Base-by-base conservation (phyloP, 352 stramenopile species). In the Globisporangium paddicum region DNA sequence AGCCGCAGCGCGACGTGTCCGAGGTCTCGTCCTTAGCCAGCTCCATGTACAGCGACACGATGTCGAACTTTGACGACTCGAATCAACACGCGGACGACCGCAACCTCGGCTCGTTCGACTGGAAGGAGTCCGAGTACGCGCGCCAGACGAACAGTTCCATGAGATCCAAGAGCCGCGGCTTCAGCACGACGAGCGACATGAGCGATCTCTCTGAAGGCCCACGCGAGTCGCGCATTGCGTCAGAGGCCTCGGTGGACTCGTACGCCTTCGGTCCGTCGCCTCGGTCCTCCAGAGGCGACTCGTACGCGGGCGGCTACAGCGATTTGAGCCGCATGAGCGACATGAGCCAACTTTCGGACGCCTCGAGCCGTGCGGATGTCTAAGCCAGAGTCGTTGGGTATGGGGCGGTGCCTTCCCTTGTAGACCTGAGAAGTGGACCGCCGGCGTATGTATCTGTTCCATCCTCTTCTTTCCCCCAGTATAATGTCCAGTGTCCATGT, bases 241-340 rank as follows among this genome's bases (percentile, higher is more conserved):
- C 79, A 21, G 79, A 89, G 48, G 69, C 77, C 34, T 92, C 82
- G 0, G 75, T 87, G 35, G 82, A 90, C 57, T 90, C 82, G 64
- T 92, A 90, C 58, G 71, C 69, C 21, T 88, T 88, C 64, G 37
- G 82, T 75, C 67, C 79, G 71, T 53, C 69, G 26, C 87, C 82
- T 13, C 70, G 70, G 21, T 60, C 56, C 8, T 86, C 73, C n/a
- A 50, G 62, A 5, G 68, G 62, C 9, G 81, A 90, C 61, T 91
- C 82, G 57, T 91, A 91, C 70, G 69, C 68, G 53, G 89, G 79
- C 13, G 75, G 69, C 11, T 86, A 86, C 75, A 88, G 72, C 47
- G 56, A 66, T 19, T 60, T 52, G 38, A 68, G 49, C n/a, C 72
- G 79, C 19, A 87, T 86, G 50, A 92, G 79, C 64, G 74, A 70